Evolutionary conservation across 176 grass and related monocot genomes (phyloP).

Genomic region (Guadua angustifolia): DNA sequence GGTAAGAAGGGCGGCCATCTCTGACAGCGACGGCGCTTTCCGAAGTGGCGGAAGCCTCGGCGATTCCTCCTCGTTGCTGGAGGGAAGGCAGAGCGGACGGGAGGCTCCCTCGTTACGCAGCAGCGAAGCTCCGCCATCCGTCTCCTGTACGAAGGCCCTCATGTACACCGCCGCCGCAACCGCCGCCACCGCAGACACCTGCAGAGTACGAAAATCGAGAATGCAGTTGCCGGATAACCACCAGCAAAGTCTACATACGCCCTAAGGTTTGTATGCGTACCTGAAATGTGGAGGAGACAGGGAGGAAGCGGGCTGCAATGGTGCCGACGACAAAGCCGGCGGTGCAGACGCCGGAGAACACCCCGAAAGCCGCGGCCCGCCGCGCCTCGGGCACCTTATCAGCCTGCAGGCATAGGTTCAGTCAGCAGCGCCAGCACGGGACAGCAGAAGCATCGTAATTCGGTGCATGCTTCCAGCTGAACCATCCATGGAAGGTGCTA

Average conservation of each 20-base stretch:
- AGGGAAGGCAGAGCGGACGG: slow-evolving; percentile 43
- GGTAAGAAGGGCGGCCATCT: slow-evolving; percentile 51
- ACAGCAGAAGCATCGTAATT: neutral
- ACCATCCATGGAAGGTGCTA: neutral
- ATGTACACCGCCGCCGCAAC: slow-evolving; percentile 54
- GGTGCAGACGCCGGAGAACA: slow-evolving; percentile 57
- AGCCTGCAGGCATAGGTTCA: slow-evolving; percentile 26
- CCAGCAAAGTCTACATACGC: neutral
- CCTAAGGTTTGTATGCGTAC: neutral
- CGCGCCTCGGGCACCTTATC: slow-evolving; percentile 44
- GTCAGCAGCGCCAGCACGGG: neutral
- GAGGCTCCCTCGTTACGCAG: slow-evolving; percentile 49
- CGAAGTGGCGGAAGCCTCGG: slow-evolving; percentile 51
- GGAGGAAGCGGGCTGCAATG: slow-evolving; percentile 51
- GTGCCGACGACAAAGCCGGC: slow-evolving; percentile 55
- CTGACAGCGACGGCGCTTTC: slow-evolving; percentile 52
- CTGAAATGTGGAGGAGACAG: slow-evolving; percentile 46
- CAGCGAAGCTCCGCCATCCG: slow-evolving; percentile 39
- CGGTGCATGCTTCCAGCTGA: neutral
- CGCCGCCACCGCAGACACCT: slow-evolving; percentile 47
- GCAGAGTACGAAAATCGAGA: neutral
- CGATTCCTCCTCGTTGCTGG: slow-evolving; percentile 37
- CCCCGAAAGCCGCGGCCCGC: slow-evolving; percentile 50
- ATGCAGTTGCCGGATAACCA: neutral
- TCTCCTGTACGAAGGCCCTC: slow-evolving; percentile 65